phyloP scores from a whole-genome alignment of 2,329 filamentous ascomycete genomes.

The Madurella mycetomatis region DNA sequence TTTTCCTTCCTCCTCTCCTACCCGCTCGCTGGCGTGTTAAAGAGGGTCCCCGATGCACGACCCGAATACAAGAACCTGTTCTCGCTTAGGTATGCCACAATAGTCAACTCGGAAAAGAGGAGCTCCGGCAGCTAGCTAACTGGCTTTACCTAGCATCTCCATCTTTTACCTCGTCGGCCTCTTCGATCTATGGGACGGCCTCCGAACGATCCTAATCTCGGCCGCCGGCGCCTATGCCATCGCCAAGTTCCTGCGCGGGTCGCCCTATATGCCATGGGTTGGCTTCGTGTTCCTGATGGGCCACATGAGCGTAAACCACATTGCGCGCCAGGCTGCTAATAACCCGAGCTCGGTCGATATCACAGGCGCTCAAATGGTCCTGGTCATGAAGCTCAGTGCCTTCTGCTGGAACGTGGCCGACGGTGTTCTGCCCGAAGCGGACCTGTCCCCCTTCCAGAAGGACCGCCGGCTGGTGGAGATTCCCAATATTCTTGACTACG shows the following conservation, averaged over 20 bases:
- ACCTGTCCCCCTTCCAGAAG: constrained; percentile 83
- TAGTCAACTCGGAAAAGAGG: no score
- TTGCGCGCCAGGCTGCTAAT: constrained; percentile 69
- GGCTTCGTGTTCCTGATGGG: constrained; percentile 92
- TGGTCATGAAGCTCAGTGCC: constrained; percentile 94
- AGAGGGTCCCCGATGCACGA: constrained; percentile 80
- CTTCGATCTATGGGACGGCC: constrained; percentile 85
- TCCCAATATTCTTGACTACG: constrained; percentile 73
- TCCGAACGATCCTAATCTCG: constrained; percentile 74
- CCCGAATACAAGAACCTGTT: constrained; percentile 86
- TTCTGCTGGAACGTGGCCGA: constrained; percentile 99
- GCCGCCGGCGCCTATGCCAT: constrained; percentile 78
- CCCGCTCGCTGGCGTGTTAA: constrained; percentile 81
- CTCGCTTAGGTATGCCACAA: constrained; percentile 60
- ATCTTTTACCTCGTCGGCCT: constrained; percentile 91
- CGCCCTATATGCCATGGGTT: constrained; percentile 96
- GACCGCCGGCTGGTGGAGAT: constrained; percentile 72
- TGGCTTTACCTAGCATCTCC: constrained; percentile 52
- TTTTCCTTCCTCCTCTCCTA: constrained; percentile 88
- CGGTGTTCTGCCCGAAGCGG: constrained; percentile 70
- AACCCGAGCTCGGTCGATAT: constrained; percentile 72
- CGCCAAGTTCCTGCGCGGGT: constrained; percentile 69
- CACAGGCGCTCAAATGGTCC: constrained; percentile 94
- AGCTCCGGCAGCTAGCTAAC: constrained; percentile 6
- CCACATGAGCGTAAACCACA: constrained; percentile 88